Conservation (phyloP, 768 basidiomycete species). For the Tephrocybe sp. region DNA sequence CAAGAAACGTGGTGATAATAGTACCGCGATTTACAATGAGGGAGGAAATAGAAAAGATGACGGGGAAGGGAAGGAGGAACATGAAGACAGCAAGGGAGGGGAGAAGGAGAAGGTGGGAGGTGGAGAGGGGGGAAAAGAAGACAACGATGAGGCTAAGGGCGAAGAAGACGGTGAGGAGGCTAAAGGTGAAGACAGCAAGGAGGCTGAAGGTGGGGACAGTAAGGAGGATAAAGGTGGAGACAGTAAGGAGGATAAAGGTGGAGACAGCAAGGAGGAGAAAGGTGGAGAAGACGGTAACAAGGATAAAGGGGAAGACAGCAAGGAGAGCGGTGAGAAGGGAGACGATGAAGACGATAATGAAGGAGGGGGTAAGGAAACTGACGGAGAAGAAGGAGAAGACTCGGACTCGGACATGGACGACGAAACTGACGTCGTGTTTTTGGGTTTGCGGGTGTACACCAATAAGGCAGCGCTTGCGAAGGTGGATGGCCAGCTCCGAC, state of each 20-base stretch:
- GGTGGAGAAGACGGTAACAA: neutral
- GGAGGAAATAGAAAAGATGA: no score
- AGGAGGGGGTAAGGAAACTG: neutral
- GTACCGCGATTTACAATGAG: no score
- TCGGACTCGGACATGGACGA: neutral
- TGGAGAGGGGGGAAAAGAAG: neutral
- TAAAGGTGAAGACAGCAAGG: neutral
- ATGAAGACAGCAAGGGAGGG: neutral
- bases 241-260: neutral
- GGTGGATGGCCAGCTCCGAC: constrained; percentile 31
- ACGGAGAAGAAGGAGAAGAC: neutral
- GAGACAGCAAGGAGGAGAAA: neutral
- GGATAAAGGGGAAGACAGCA: neutral
- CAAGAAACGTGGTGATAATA: no score
- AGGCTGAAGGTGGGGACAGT: neutral
- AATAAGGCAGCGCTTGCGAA: constrained; percentile 24
- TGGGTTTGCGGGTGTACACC: constrained; percentile 40
- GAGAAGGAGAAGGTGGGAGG: neutral
- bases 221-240: neutral
- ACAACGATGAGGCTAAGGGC: neutral
- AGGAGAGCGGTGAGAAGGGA: neutral
- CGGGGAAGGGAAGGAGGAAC: neutral
- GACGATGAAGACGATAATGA: neutral
- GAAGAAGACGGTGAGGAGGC: neutral
- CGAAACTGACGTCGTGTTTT: constrained; percentile 22